phyloP scores from a whole-genome alignment of 2,329 filamentous ascomycete genomes.

The Colletotrichum horii region DNA sequence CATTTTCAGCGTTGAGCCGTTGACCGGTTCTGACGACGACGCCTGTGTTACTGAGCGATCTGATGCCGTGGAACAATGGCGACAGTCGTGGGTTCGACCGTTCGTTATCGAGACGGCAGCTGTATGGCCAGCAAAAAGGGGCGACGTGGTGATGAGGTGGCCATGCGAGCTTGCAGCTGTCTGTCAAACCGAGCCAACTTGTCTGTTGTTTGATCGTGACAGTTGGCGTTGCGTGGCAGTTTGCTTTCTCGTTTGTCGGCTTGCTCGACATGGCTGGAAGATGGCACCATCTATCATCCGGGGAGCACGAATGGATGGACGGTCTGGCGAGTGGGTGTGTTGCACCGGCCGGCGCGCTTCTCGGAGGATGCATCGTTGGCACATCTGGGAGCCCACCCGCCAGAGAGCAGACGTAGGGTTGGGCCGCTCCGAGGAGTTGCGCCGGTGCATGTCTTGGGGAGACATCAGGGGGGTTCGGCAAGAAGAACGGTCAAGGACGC shows the following conservation, averaged over 20 bases:
- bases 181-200: background rate
- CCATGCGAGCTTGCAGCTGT: background rate
- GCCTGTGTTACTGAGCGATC: background rate
- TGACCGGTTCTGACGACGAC: background rate
- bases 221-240: background rate
- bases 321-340: background rate
- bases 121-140: slow-evolving; percentile 1
- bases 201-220: background rate
- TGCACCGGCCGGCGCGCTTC: background rate
- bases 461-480: slow-evolving; percentile 4
- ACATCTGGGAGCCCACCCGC: slow-evolving; percentile 4
- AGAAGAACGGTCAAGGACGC: background rate
- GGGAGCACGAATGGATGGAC: background rate
- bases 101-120: background rate
- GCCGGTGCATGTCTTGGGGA: background rate
- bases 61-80: slow-evolving; percentile 1
- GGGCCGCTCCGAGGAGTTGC: slow-evolving; percentile 6
- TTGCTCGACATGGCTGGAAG: background rate
- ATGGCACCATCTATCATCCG: background rate
- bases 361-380: background rate
- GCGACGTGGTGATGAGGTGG: background rate
- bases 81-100: background rate
- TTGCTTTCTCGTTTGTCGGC: background rate
- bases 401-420: slow-evolving; percentile 7
- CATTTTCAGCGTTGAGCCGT: background rate